Percentiles rank a stretch among this genome's conserved stretches.
These are phyloP conservation scores for Niebla homalea DNA, from an alignment of 495 filamentous ascomycete genomes.

Conservation along the genomic window DNA sequence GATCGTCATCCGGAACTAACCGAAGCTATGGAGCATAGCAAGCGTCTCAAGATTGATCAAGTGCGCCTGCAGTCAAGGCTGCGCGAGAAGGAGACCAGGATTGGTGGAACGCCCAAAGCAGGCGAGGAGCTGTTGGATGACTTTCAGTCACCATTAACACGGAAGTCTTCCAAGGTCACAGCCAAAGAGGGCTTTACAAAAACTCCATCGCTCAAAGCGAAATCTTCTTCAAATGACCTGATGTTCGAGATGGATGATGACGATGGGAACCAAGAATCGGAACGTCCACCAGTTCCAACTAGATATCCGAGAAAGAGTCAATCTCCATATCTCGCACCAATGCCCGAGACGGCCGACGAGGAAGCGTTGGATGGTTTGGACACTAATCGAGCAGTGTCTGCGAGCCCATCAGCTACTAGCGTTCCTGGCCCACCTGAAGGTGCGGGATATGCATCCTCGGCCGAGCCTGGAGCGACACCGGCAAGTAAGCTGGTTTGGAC, in stretches of 20 bases:
- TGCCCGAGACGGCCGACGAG: conserved; percentile 2
- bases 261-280: conserved; percentile 10
- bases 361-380: conserved; percentile 20
- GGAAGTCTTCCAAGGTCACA: conserved; percentile 36
- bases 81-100: conserved; percentile 43
- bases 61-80: conserved; percentile 45
- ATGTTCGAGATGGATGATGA: conserved; percentile 97
- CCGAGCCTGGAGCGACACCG: conserved; percentile 1
- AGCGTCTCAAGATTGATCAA: conserved; percentile 42
- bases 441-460: neutral
- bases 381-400: conserved; percentile 13
- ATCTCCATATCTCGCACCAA: too few species aligned
- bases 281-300: neutral
- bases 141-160: conserved; percentile 36
- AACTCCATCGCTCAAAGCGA: conserved; percentile 50
- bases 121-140: conserved; percentile 46
- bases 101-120: conserved; percentile 30
- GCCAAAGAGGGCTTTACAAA: conserved; percentile 30
- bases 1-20: conserved; percentile 56
- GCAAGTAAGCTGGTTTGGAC: conserved; percentile 42
- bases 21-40: conserved; percentile 39
- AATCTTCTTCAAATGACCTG: conserved; percentile 54
- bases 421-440: neutral
- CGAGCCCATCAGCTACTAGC: conserved; percentile 5
- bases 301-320: neutral